These are phyloP conservation scores for Cucumis cinereus DNA, from an alignment of 306 rosid species.

Conservation along the genomic window DNA sequence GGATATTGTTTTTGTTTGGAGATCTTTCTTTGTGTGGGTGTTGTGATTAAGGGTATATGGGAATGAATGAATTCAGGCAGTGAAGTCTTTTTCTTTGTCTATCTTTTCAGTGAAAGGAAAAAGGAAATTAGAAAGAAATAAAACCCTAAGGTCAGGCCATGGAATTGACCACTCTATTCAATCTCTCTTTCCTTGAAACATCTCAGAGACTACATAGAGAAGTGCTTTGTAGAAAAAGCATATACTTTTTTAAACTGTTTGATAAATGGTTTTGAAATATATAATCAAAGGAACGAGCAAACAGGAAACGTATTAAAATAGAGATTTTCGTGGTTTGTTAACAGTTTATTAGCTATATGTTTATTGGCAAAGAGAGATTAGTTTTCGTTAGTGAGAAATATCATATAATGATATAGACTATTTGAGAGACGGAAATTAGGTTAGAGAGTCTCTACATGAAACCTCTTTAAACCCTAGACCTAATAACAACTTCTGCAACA, in stretches of 20 bases:
- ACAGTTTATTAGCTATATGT: too few species aligned
- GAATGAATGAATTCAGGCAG: not conserved
- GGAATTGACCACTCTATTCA: not conserved
- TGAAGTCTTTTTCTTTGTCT: not conserved
- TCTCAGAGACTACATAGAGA: not conserved
- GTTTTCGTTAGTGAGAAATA: too few species aligned
- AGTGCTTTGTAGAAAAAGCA: too few species aligned
- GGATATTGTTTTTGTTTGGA: not conserved
- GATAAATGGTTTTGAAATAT: not conserved
- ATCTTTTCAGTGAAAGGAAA: not conserved
- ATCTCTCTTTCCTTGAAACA: not conserved
- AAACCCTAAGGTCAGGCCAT: not conserved
- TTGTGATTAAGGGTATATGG: not conserved
- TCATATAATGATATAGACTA: too few species aligned
- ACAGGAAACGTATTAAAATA: too few species aligned
- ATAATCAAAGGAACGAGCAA: too few species aligned
- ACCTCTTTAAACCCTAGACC: too few species aligned
- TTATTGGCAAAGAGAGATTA: too few species aligned
- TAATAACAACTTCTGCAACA: too few species aligned
- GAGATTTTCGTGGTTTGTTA: too few species aligned
- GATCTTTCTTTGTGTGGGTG: not conserved
- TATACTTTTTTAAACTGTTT: not conserved
- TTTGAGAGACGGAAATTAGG: too few species aligned
- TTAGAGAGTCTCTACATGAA: too few species aligned
- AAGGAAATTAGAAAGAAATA: not conserved